Base-by-base conservation (phyloP, 2,329 filamentous ascomycete genomes). In the Thielaviopsis populi region DNA sequence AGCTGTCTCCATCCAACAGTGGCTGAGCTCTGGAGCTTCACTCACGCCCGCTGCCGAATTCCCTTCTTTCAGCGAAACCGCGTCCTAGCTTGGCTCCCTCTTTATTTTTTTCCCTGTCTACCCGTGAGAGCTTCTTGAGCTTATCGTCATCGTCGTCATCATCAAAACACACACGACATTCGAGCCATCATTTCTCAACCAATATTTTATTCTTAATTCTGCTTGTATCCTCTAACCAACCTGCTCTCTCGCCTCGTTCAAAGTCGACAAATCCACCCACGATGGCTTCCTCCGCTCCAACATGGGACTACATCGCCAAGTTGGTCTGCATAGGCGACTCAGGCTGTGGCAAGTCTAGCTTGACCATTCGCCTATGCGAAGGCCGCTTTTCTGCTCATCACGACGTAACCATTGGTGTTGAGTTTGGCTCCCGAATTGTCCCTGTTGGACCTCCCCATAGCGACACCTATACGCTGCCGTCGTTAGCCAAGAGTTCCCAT, bases 301-400 rank as follows among this genome's bases (percentile, higher is more conserved):
- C 90, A 75, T 97, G 92, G 92, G 91, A 97, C 78, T 97, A 95
- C 79, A 99, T 97, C 73, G 91, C 92, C 75, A 99, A 99, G 77
- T 89, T 99, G 70, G 92, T 97, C 72, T 95, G 90, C 78, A 91
- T 99, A 71, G 94, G 94, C 74, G 94, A 97, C 78, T 94, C 88
- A 56, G 94, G 91, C 73, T 95, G 90, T 73, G 94, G 94, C 72
- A 99, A 99, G 80, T 95, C 90, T 67, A 84, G 89, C 75, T 83
- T 96, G 69, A 96, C 91, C 64, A 91, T 96, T 73, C 89, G 92
- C 68, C 88, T 97, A 68, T 96, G 92, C 78, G 92, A 96, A 80
- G 91, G 91, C 70, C 89, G 92, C 74, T 96, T 97, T 79, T 90
- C 89, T 63, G 83, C 88, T 63, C 88, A 94, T 73, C 92, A 96